Base-by-base conservation (phyloP, 164 flowering plant genomes). In the Vitis amurensis region DNA sequence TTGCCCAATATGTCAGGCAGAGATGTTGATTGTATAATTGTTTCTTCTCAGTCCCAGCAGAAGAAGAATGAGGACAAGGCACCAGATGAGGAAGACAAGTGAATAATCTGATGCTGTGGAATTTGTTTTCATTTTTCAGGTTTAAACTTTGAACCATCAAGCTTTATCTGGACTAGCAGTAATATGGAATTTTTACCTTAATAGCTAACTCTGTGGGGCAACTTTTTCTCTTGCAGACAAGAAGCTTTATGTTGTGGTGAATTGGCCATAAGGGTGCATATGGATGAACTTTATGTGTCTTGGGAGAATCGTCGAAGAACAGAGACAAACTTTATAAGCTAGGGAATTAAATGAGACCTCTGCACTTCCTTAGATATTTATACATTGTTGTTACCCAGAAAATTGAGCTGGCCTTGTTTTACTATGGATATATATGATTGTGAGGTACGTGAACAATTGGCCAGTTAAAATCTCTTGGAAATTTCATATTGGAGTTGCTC, bases 21-120 rank as follows among this genome's bases (percentile, higher is more conserved):
- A 61, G 8, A 15, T 61, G 44, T 51, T 62, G 27, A 62, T 47
- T 16, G 15, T 51, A 23, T 13, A 10, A 9, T 15, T 16, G 23
- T 8, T 56, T 57, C 56, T 67, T 19, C 19, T 19, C 19, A 67
- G 78, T 48, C 66, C 50, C 66, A 82, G 70, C 78, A 82, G 69
- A 81, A 86, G 81, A 80, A 86, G 70, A 72, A 81, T 49, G 90
- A 86, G 57, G 86, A 85, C 66, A 70, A 80, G 64, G 67, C 72
- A 70, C 76, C 87, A 14, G 71, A 80, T 11, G 83, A 81, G 63
- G 87, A 81, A 16, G 80, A 82, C 27, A 80, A 84, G 73, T 79
- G 68, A 79, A 68, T 9, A 8, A 29, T 47, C 12, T 69, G 50
- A 61, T 51, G 51, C 30, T 19, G 8, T 61, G 50, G 55, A 13